Base-by-base conservation (phyloP, 1,284 basidiomycete genomes). In the Ganoderma leucocontextum region DNA sequence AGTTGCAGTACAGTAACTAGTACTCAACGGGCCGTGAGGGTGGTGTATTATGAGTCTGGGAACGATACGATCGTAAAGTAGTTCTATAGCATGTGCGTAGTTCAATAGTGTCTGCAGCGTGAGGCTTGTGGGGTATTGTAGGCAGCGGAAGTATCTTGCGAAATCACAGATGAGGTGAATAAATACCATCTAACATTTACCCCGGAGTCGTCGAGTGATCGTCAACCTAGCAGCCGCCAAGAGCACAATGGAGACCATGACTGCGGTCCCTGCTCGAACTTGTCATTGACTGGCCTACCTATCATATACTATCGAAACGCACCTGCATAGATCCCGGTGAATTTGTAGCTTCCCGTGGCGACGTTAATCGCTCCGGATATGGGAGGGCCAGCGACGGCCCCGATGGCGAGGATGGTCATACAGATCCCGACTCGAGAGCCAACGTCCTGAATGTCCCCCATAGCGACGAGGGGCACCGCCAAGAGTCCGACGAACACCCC, bases 401-500 rank as follows among this genome's bases (percentile, higher is more conserved):
- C 86, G 8, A 85, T 33, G 9, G 83, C 81, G 13, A 84, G 72
- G 62, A 90, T 79, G 10, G 83, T 87, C 77, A 89, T 80, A 42
- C 84, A 82, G 80, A 90, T 85, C 0, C 91, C 89, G 3, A 84
- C 78, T 12, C 89, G 83, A 36, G 86, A 81, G 35, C 90, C 91
- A 4, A 91, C 82, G 71, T 91, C 88, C 19, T 79, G 78, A 1
- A 84, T 80, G 0, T 83, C 82, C 0, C 91, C 91, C 78, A 93
- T 83, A 2, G 82, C 80, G 71, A 90, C 85, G 44, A 87, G 81
- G 0, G 91, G 90, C 19, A 84, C 81, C 0, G 83, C 75, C 25
- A 90, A 72, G 10, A 91, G 79, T 0, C 86, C 85, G 9, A 87
- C 84, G 67, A 87, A 91, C 0, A 85, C 81, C 2, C 91, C 91